These are phyloP conservation scores for Dillenia turbinata DNA, from an alignment of 164 flowering plant genomes.

Conservation along the genomic window DNA sequence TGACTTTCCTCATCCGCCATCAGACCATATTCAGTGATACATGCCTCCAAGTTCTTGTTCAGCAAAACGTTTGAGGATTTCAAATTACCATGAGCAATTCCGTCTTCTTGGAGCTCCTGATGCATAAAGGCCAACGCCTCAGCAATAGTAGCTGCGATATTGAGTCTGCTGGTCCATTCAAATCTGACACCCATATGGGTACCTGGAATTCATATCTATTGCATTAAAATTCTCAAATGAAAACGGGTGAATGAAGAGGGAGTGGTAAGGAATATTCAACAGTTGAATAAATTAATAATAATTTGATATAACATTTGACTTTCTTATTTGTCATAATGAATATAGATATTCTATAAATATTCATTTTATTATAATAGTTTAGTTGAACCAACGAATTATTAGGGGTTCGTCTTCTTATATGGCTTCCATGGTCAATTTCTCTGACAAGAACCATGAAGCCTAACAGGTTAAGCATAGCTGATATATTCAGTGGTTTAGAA, in stretches of 20 bases:
- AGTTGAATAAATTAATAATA: no score
- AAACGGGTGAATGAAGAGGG: neutral
- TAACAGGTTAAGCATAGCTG: no score
- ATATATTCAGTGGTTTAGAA: no score
- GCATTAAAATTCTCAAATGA: neutral
- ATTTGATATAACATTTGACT: no score
- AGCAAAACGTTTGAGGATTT: conserved; percentile 70
- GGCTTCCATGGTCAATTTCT: no score
- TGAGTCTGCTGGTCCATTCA: conserved; percentile 61
- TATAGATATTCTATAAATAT: no score
- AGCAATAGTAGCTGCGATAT: conserved; percentile 39
- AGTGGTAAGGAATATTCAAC: no score
- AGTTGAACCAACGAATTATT: no score
- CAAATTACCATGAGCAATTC: conserved; percentile 64
- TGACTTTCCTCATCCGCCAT: conserved; percentile 29
- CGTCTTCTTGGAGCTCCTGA: conserved; percentile 28
- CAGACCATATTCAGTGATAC: conserved; percentile 61
- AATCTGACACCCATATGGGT: conserved; percentile 30
- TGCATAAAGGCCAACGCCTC: conserved; percentile 59
- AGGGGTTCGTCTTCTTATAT: no score
- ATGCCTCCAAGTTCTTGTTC: conserved; percentile 41
- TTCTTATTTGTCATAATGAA: no score
- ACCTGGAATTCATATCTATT: conserved; percentile 24
- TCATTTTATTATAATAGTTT: no score
- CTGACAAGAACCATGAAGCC: no score